Conservation (phyloP, 306 rosid species). For the Corylus avellana region DNA sequence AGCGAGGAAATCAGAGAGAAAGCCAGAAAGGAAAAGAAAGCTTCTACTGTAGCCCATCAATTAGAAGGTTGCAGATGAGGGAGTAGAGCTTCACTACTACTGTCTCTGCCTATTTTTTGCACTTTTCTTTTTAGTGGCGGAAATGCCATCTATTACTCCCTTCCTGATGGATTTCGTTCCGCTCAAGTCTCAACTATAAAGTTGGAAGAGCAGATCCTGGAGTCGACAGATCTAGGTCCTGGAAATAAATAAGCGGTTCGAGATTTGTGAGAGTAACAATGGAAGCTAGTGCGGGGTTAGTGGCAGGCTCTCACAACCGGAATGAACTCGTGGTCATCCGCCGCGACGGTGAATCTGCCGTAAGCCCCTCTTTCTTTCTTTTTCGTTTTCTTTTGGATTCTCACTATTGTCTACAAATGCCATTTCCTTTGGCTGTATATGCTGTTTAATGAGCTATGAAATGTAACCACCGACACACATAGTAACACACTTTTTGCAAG, state of each 20-base stretch:
- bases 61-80: background rate
- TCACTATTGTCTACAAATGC: background rate
- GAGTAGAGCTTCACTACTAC: background rate
- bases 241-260: background rate
- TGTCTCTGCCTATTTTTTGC: background rate
- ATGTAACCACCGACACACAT: background rate
- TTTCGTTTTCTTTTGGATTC: background rate
- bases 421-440: too few species aligned
- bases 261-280: conserved; percentile 21
- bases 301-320: conserved; percentile 67
- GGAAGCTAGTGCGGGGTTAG: conserved; percentile 54
- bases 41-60: background rate
- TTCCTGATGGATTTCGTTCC: background rate
- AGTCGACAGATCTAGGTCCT: background rate
- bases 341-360: conserved; percentile 49
- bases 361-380: conserved; percentile 22
- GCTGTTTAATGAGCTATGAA: background rate
- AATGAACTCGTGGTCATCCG: conserved; percentile 62
- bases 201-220: background rate
- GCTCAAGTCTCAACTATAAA: background rate
- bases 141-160: background rate
- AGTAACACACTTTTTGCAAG: background rate
- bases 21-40: background rate
- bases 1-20: background rate
- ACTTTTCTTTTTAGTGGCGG: background rate